Conservation (phyloP, 2,329 filamentous ascomycete genomes). For the Xylaria sp. region DNA sequence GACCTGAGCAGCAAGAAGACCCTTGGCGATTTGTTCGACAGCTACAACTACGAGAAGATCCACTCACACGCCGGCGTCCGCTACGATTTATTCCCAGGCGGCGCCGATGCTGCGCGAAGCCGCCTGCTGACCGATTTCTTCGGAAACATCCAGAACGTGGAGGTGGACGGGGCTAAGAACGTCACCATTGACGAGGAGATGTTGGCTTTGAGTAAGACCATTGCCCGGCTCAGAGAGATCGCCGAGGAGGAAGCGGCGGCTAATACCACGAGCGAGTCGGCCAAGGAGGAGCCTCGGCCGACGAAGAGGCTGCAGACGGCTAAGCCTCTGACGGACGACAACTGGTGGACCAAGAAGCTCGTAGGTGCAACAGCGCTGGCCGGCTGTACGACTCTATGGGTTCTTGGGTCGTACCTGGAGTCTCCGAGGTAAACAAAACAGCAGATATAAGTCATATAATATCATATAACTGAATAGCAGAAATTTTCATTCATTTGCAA, state of each 20-base stretch:
- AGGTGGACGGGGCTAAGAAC: slow-evolving; percentile 70
- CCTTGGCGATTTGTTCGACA: slow-evolving; percentile 92
- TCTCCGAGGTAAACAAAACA: slow-evolving; percentile 24
- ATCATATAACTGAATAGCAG: not conserved
- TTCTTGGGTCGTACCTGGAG: slow-evolving; percentile 56
- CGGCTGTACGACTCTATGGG: slow-evolving; percentile 65
- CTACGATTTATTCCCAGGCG: slow-evolving; percentile 92
- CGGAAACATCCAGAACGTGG: slow-evolving; percentile 95
- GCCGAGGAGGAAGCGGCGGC: slow-evolving; percentile 47
- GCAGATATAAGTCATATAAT: slow-evolving; percentile 1
- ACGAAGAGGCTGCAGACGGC: slow-evolving; percentile 50
- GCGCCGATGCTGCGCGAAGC: slow-evolving; percentile 74
- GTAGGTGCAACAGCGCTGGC: slow-evolving; percentile 63
- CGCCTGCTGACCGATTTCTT: slow-evolving; percentile 95
- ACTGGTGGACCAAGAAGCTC: slow-evolving; percentile 69
- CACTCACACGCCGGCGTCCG: slow-evolving; percentile 89
- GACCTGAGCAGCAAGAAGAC: slow-evolving; percentile 87
- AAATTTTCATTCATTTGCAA: not conserved
- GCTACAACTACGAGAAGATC: slow-evolving; percentile 92
- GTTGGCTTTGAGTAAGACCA: slow-evolving; percentile 71
- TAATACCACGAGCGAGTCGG: slow-evolving; percentile 33
- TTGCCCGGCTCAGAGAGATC: slow-evolving; percentile 55
- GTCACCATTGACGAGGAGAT: slow-evolving; percentile 72
- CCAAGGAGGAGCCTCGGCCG: slow-evolving; percentile 18
- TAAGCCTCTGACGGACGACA: slow-evolving; percentile 65